Percentiles rank a stretch among this genome's conserved stretches.
Conservation (phyloP, 371 early-diverging fungal species). For the Rhizopus arrhizus region DNA sequence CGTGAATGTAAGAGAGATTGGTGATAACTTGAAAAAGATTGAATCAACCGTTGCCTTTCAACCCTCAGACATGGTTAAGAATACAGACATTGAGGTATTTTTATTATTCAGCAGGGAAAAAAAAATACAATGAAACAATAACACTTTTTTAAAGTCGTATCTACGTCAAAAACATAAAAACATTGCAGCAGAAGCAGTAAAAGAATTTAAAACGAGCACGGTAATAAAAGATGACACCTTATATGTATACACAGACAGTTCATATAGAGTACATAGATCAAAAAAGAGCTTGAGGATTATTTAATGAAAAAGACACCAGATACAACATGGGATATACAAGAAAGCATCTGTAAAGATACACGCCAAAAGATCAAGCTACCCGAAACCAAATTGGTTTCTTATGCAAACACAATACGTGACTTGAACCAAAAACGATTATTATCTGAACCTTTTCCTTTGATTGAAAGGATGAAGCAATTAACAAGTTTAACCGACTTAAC, state of each 20-base stretch:
- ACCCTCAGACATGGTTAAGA: slow-evolving; percentile 59
- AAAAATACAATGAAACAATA: background rate
- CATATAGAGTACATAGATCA: slow-evolving; percentile 55
- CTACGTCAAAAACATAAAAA: slow-evolving; percentile 73
- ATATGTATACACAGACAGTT: too few relatives aligned
- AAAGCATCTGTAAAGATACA: background rate
- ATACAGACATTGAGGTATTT: slow-evolving; percentile 78
- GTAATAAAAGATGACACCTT: slow-evolving; percentile 19
- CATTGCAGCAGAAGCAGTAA: slow-evolving; percentile 69
- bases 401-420: slow-evolving; percentile 5
- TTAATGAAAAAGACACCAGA: background rate
- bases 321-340: background rate
- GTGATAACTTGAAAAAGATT: slow-evolving; percentile 57
- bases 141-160: slow-evolving; percentile 52
- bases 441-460: slow-evolving; percentile 1
- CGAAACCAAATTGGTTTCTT: slow-evolving; percentile 4
- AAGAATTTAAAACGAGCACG: slow-evolving; percentile 58
- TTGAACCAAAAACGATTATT: slow-evolving; percentile 13
- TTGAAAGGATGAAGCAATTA: slow-evolving; percentile 1
- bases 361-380: background rate
- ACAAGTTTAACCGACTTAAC: background rate
- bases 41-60: slow-evolving; percentile 72
- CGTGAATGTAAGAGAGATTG: slow-evolving; percentile 69
- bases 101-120: background rate
- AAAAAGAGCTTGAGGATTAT: slow-evolving; percentile 38